Percentiles rank a stretch among this genome's conserved stretches.
Evolutionary conservation across 306 rosid genomes (phyloP).

Genomic region (Sicyos edulis): DNA sequence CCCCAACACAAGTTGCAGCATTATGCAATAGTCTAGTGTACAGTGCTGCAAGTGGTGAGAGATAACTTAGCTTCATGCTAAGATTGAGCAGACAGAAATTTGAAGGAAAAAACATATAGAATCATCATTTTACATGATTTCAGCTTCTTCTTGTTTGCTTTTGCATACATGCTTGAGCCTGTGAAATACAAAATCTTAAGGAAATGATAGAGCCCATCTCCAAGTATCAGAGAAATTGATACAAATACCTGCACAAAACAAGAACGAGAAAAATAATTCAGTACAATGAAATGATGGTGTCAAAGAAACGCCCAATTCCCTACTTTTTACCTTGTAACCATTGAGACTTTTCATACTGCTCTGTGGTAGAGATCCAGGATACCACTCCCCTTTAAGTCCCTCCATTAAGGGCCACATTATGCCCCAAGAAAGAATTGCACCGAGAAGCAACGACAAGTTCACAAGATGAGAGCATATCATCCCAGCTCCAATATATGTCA

Average conservation of each 20-base stretch:
- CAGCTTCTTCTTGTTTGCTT: slow-evolving; percentile 39
- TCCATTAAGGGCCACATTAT: slow-evolving; percentile 90
- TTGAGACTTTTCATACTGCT: slow-evolving; percentile 90
- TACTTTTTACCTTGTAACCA: slow-evolving; percentile 72
- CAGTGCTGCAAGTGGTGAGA: not conserved
- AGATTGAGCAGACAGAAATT: not conserved
- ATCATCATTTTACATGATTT: slow-evolving; percentile 42
- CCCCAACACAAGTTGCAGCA: not conserved
- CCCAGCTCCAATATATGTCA: slow-evolving; percentile 98
- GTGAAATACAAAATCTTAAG: slow-evolving; percentile 68
- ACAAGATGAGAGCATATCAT: slow-evolving; percentile 97
- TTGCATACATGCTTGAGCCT: slow-evolving; percentile 40
- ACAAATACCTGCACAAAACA: slow-evolving; percentile 64
- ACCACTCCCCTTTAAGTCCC: slow-evolving; percentile 91
- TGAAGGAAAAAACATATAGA: not conserved
- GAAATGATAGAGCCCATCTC: slow-evolving; percentile 94
- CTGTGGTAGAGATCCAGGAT: slow-evolving; percentile 61
- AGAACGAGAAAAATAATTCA: slow-evolving; percentile 23
- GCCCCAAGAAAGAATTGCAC: slow-evolving; percentile 95
- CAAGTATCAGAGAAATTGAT: slow-evolving; percentile 86
- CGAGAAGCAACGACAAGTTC: slow-evolving; percentile 81
- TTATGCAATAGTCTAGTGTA: not conserved
- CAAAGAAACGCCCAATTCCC: slow-evolving; percentile 4
- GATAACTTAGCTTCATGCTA: slow-evolving; percentile 6
- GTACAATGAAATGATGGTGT: not conserved